These are phyloP conservation scores for Collybiopsis luxurians DNA, from an alignment of 768 basidiomycete genomes.

Conservation along the genomic window DNA sequence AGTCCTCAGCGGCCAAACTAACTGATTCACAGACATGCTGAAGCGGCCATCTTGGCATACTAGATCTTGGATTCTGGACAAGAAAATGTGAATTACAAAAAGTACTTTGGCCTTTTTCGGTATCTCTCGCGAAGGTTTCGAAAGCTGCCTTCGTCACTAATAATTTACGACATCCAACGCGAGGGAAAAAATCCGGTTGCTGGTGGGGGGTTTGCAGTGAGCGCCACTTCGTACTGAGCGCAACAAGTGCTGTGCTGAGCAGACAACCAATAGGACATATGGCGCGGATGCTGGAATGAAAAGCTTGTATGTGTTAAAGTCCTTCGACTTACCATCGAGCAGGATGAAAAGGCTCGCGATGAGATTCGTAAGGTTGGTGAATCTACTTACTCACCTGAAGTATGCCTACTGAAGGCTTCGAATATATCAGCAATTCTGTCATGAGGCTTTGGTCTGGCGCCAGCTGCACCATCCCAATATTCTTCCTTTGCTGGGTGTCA, in stretches of 20 bases:
- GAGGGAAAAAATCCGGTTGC: not conserved
- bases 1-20: too few species aligned
- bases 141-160: not conserved
- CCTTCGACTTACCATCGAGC: too few species aligned
- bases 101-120: not conserved
- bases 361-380: not conserved
- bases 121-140: not conserved
- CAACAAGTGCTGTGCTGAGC: not conserved
- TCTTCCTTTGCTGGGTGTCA: slow-evolving; percentile 28
- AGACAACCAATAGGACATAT: slow-evolving; percentile 10
- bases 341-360: not conserved
- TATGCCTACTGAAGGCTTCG: too few species aligned
- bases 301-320: too few species aligned
- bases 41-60: too few species aligned
- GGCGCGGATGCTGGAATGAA: not conserved
- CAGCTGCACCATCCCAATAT: slow-evolving; percentile 27
- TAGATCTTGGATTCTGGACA: not conserved
- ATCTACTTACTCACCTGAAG: too few species aligned
- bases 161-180: not conserved
- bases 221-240: too few species aligned
- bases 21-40: too few species aligned
- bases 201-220: slow-evolving; percentile 6
- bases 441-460: slow-evolving; percentile 28
- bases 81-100: not conserved
- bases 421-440: slow-evolving; percentile 20